These are phyloP conservation scores for Neurospora discreta DNA, from an alignment of 495 filamentous ascomycete genomes.

Conservation along the genomic window DNA sequence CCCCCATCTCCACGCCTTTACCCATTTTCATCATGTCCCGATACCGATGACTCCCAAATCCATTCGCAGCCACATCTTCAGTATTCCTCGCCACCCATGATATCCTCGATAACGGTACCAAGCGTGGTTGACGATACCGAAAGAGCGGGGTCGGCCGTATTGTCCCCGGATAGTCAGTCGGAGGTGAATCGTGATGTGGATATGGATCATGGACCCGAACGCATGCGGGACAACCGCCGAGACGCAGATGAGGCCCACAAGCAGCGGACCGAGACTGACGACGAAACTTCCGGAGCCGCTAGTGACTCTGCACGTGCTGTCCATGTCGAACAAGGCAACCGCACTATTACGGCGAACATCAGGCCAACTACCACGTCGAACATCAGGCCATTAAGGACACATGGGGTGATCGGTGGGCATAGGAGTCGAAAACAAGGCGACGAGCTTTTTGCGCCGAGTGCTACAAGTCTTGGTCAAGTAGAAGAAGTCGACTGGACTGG, in stretches of 20 bases:
- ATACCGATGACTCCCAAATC: slow-evolving; percentile 18
- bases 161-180: slow-evolving; percentile 26
- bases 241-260: slow-evolving; percentile 16
- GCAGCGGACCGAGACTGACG: slow-evolving; percentile 28
- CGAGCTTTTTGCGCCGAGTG: not conserved
- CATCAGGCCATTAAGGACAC: not conserved
- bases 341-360: not conserved
- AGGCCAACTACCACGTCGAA: not conserved
- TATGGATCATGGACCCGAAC: slow-evolving; percentile 11
- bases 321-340: not conserved
- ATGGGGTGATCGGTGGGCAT: not conserved
- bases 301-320: slow-evolving; percentile 3
- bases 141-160: slow-evolving; percentile 22
- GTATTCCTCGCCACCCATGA: slow-evolving; percentile 1
- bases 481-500: slow-evolving; percentile 12
- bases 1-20: slow-evolving; percentile 27
- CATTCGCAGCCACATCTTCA: not conserved
- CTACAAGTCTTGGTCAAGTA: slow-evolving; percentile 1
- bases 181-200: slow-evolving; percentile 17
- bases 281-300: slow-evolving; percentile 12
- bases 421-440: not conserved
- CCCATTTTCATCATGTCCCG: slow-evolving; percentile 35
- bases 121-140: slow-evolving; percentile 16
- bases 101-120: slow-evolving; percentile 2
- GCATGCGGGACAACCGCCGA: not conserved